Conservation (phyloP, 441 rosid genomes). For the Lepidium campestre region DNA sequence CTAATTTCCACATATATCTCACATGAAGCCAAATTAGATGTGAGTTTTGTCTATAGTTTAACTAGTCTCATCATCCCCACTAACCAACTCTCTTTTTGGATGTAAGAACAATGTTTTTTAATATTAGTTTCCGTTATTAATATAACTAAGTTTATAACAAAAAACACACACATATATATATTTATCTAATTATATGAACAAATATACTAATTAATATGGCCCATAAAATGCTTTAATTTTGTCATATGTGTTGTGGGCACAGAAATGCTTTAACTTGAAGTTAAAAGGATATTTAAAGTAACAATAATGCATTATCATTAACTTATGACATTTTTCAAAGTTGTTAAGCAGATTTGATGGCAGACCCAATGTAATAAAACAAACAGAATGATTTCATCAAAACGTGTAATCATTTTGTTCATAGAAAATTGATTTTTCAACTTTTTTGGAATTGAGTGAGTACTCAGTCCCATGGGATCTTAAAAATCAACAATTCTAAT, state of each 20-base stretch:
- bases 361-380: conserved; percentile 7
- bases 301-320: conserved; percentile 17
- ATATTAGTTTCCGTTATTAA: conserved; percentile 4
- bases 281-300: conserved; percentile 18
- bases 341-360: conserved; percentile 21
- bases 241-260: conserved; percentile 29
- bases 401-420: conserved; percentile 31
- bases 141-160: neutral
- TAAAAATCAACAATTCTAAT: conserved; percentile 25
- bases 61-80: conserved; percentile 13
- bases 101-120: conserved; percentile 6
- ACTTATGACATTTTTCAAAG: conserved; percentile 7
- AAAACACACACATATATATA: too few species aligned
- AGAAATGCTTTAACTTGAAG: conserved; percentile 24
- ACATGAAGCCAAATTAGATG: conserved; percentile 24
- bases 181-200: neutral
- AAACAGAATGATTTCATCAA: neutral
- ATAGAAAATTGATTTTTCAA: conserved; percentile 11
- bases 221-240: conserved; percentile 9
- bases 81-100: conserved; percentile 19
- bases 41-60: conserved; percentile 20
- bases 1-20: conserved; percentile 3
- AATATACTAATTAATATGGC: conserved; percentile 1
- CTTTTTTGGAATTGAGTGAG: conserved; percentile 9
- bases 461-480: conserved; percentile 14